Evolutionary conservation across 1,284 basidiomycete species (phyloP).

Genomic region (Sanghuangporus sanghuang): DNA sequence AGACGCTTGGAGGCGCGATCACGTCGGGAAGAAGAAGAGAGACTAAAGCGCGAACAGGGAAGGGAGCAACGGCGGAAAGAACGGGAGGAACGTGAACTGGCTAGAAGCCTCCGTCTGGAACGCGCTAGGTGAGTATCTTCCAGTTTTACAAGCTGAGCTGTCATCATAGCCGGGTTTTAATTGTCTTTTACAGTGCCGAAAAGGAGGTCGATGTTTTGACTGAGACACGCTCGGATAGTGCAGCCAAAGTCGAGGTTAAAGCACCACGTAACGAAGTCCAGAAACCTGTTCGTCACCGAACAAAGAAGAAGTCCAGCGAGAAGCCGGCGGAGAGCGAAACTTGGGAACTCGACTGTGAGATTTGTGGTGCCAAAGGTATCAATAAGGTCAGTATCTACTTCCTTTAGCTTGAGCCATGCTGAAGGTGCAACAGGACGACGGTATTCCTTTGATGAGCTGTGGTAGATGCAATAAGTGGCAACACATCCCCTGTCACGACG

Average conservation of each 20-base stretch:
- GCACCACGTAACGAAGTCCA: not conserved
- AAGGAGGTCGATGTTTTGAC: not conserved
- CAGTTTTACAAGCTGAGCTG: not conserved
- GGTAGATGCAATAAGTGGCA: constrained; percentile 80
- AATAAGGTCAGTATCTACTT: constrained; percentile 50
- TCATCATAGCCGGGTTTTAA: not conserved
- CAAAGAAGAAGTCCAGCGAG: not conserved
- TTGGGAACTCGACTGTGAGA: constrained; percentile 83
- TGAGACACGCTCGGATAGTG: no score
- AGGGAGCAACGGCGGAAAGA: constrained; percentile 49
- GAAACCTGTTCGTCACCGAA: not conserved
- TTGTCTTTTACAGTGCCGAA: not conserved
- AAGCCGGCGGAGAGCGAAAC: constrained; percentile 37
- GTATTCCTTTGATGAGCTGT: constrained; percentile 72
- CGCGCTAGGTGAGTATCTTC: constrained; percentile 18
- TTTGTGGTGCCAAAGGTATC: constrained; percentile 64
- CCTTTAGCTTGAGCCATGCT: constrained; percentile 9
- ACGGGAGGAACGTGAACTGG: constrained; percentile 39
- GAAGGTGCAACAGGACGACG: constrained; percentile 55
- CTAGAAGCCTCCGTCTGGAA: constrained; percentile 11
- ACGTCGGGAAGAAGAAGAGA: constrained; percentile 59
- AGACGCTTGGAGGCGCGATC: constrained; percentile 56
- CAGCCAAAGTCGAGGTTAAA: not conserved
- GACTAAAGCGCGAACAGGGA: constrained; percentile 50
- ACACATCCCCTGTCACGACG: constrained; percentile 74